Conservation (phyloP, 306 rosid species). For the Coriaria nepalensis region DNA sequence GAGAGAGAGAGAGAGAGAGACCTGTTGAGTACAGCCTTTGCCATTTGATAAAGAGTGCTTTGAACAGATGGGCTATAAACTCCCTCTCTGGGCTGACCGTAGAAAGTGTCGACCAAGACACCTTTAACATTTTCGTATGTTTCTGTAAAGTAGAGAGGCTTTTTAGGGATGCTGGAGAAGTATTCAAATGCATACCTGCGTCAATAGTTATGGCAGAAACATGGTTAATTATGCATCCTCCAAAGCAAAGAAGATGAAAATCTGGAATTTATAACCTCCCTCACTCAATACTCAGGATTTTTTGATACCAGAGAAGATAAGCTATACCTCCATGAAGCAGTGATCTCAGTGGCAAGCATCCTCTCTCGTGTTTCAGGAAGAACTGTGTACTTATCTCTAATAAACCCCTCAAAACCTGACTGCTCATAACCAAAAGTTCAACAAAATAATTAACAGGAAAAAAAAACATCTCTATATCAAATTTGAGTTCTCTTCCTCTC, state of each 20-base stretch:
- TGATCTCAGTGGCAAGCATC: conserved; percentile 78
- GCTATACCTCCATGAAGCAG: conserved; percentile 69
- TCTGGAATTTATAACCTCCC: background rate
- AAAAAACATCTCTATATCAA: background rate
- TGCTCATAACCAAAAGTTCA: conserved; percentile 22
- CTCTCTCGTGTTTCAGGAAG: conserved; percentile 92
- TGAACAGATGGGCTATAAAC: conserved; percentile 92
- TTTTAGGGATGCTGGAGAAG: conserved; percentile 36
- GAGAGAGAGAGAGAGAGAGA: conserved; percentile 21
- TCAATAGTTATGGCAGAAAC: background rate
- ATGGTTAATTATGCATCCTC: too few relatives aligned
- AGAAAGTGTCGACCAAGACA: conserved; percentile 58
- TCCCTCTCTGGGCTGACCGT: conserved; percentile 63
- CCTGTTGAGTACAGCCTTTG: conserved; percentile 58
- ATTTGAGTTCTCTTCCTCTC: background rate
- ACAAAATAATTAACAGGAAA: conserved; percentile 15
- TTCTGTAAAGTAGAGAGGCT: conserved; percentile 52
- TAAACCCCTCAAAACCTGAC: conserved; percentile 92
- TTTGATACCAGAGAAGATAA: background rate
- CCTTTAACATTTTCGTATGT: conserved; percentile 47
- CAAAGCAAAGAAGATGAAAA: background rate
- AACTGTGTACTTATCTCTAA: conserved; percentile 67
- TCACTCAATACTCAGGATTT: background rate
- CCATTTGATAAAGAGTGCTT: conserved; percentile 85
- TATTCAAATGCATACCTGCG: conserved; percentile 74